Conservation (phyloP, 2,329 filamentous ascomycete genomes). For the Clonostachys rhizophaga region DNA sequence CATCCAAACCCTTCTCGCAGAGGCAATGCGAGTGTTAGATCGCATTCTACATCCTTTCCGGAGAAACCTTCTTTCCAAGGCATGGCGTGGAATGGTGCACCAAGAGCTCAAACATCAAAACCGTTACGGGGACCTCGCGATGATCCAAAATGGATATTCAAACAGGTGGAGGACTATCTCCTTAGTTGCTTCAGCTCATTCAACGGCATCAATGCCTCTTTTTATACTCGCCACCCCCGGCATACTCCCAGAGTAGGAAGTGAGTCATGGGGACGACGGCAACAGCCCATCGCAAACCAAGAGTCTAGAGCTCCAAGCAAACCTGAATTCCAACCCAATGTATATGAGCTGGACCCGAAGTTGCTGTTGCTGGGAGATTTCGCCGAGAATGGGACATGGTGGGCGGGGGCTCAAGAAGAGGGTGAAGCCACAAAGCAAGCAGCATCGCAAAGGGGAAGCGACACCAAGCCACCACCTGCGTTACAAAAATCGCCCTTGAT, state of each 20-base stretch:
- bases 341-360: conserved; percentile 61
- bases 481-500: conserved; percentile 32
- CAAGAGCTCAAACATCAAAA: too few species aligned
- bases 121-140: background rate
- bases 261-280: background rate
- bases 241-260: conserved; percentile 4
- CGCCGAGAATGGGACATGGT: conserved; percentile 79
- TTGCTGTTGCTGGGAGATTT: conserved; percentile 69
- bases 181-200: conserved; percentile 62
- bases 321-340: background rate
- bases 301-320: too few species aligned
- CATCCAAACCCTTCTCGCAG: conserved; percentile 20
- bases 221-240: conserved; percentile 45
- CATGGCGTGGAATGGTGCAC: too few species aligned
- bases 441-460: conserved; percentile 7
- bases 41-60: too few species aligned
- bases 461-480: conserved; percentile 45
- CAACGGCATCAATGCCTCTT: conserved; percentile 73
- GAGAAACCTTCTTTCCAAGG: too few species aligned
- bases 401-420: conserved; percentile 58
- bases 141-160: conserved; percentile 62
- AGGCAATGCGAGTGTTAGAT: conserved; percentile 1
- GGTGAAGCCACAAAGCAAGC: conserved; percentile 4
- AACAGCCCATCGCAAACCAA: background rate
- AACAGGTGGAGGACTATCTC: conserved; percentile 73